Conservation (phyloP, 345 rosid genomes). For the Euphorbia tirucalli region DNA sequence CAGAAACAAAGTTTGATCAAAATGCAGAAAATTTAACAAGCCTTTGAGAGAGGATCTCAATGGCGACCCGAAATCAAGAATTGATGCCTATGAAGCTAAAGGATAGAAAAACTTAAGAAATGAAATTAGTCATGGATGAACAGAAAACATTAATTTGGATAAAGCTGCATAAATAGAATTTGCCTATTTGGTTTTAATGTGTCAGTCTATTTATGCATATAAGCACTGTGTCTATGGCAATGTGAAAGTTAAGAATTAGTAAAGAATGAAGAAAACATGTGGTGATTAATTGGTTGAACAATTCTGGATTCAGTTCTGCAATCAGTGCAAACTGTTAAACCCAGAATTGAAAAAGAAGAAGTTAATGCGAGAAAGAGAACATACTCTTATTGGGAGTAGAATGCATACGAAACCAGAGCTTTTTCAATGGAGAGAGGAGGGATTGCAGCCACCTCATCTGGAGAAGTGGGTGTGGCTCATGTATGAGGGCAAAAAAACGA, state of each 20-base stretch:
- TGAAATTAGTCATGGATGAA: background rate
- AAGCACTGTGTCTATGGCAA: no score
- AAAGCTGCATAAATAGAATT: background rate
- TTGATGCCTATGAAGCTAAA: background rate
- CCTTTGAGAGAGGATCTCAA: background rate
- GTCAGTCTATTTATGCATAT: no score
- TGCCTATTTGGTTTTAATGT: no score
- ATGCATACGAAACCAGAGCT: conserved; percentile 79
- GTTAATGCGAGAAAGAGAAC: background rate
- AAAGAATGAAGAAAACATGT: no score
- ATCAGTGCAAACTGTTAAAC: no score
- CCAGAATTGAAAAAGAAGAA: background rate
- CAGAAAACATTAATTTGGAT: background rate
- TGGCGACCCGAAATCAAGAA: background rate
- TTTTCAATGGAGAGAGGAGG: conserved; percentile 89
- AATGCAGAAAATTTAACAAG: background rate
- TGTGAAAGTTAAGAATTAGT: no score
- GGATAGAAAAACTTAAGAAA: background rate
- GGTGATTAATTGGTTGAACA: no score
- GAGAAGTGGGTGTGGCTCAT: conserved; percentile 40
- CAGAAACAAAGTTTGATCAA: background rate
- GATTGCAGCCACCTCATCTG: conserved; percentile 90
- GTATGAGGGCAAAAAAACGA: conserved; percentile 10
- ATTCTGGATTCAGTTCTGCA: no score
- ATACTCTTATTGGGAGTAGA: conserved; percentile 72